phyloP scores from a whole-genome alignment of 176 grass and related monocot species.

The Dactylis glomerata region DNA sequence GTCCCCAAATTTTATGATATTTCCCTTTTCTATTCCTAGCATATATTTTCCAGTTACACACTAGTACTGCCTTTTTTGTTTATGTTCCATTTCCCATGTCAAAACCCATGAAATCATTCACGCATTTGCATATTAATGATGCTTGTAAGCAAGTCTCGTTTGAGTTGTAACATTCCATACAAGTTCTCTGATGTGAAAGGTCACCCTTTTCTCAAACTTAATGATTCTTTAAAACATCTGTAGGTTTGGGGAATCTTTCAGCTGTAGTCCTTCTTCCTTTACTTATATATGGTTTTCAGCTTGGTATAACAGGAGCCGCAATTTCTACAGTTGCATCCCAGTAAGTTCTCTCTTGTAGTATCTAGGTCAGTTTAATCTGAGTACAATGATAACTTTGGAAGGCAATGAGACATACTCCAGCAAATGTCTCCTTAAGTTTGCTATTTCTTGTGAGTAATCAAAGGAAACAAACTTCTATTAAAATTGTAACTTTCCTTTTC shows the following conservation, averaged over 20 bases:
- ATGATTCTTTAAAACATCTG: conserved; percentile 9
- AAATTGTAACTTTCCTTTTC: background rate
- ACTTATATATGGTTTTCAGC: conserved; percentile 56
- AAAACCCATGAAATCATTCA: conserved; percentile 14
- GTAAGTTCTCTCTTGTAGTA: conserved; percentile 44
- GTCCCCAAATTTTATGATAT: background rate
- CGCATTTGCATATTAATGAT: background rate
- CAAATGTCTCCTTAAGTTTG: conserved; percentile 11
- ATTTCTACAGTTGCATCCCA: conserved; percentile 66
- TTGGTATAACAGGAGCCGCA: conserved; percentile 67
- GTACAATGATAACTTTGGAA: background rate
- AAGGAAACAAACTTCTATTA: background rate
- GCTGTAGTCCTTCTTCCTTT: conserved; percentile 56
- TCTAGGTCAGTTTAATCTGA: background rate
- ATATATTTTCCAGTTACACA: background rate
- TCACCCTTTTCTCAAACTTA: background rate
- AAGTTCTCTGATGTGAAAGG: background rate
- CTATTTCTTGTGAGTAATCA: background rate
- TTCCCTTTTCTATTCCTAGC: background rate
- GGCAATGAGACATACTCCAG: background rate
- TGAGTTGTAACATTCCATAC: conserved; percentile 1
- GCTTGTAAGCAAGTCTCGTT: conserved; percentile 13
- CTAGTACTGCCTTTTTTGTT: background rate
- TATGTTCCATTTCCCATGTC: background rate
- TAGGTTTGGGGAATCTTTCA: conserved; percentile 62